phyloP scores from a whole-genome alignment of 805 yeast species.

The Torulaspora maleeae region DNA sequence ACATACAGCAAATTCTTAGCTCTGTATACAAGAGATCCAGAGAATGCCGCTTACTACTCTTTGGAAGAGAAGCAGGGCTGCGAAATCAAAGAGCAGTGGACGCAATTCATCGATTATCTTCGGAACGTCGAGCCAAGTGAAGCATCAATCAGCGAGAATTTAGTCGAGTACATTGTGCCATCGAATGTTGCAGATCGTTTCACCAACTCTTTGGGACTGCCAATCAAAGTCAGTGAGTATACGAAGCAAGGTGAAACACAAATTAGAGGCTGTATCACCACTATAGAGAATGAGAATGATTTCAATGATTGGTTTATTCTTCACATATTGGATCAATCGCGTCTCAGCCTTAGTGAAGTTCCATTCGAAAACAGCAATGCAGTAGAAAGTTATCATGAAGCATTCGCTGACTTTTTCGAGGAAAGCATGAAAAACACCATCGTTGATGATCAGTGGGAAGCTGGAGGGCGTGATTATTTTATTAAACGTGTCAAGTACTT shows the following conservation, averaged over 20 bases:
- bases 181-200: slow-evolving; percentile 18
- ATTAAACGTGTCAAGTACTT: slow-evolving; percentile 43
- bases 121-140: slow-evolving; percentile 5
- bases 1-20: slow-evolving; percentile 40
- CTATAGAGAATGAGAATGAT: slow-evolving; percentile 31
- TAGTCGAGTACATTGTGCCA: slow-evolving; percentile 23
- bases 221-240: slow-evolving; percentile 36
- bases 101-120: slow-evolving; percentile 12
- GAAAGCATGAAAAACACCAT: slow-evolving; percentile 45
- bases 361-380: slow-evolving; percentile 10
- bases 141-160: slow-evolving; percentile 9
- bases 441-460: slow-evolving; percentile 46
- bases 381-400: slow-evolving; percentile 24
- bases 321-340: slow-evolving; percentile 37
- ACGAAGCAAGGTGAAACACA: slow-evolving; percentile 31
- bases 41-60: slow-evolving; percentile 20
- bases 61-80: slow-evolving; percentile 36
- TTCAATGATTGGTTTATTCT: slow-evolving; percentile 39
- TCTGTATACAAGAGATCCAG: slow-evolving; percentile 34
- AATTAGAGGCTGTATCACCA: slow-evolving; percentile 39
- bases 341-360: slow-evolving; percentile 25
- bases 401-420: slow-evolving; percentile 44
- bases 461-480: slow-evolving; percentile 43
- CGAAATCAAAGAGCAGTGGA: slow-evolving; percentile 32
- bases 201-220: slow-evolving; percentile 17